phyloP scores from a whole-genome alignment of 352 stramenopile genomes.

The Elongisporangium senticosum region DNA sequence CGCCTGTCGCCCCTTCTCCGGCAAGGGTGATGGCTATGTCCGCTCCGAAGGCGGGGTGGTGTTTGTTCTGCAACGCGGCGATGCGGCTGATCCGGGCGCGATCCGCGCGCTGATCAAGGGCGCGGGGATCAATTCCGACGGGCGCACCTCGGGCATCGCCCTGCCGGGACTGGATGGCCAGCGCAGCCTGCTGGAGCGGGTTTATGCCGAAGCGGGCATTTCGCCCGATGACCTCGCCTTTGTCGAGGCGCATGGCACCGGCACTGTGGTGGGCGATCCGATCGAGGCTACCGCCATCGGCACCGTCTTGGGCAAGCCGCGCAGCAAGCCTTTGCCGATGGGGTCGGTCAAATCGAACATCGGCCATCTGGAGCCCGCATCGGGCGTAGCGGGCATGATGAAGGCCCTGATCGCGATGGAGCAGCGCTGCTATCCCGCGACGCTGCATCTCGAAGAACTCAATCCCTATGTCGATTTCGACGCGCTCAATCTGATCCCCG shows the following conservation, averaged over 20 bases:
- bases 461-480: constrained; percentile 6
- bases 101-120: constrained; percentile 4
- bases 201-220: constrained; percentile 5
- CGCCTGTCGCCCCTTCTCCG: constrained; percentile 4
- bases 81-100: constrained; percentile 4
- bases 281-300: constrained; percentile 4
- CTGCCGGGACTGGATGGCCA: constrained; percentile 4
- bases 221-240: constrained; percentile 4
- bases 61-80: constrained; percentile 5
- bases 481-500: constrained; percentile 4
- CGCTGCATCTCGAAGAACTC: constrained; percentile 5
- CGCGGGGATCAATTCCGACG: constrained; percentile 4
- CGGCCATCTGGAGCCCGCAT: constrained; percentile 4
- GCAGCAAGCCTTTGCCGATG: constrained; percentile 5
- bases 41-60: constrained; percentile 4
- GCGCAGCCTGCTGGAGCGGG: constrained; percentile 3
- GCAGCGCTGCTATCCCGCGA: constrained; percentile 4
- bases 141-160: constrained; percentile 3
- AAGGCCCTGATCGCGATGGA: constrained; percentile 5
- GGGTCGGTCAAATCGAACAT: constrained; percentile 5
- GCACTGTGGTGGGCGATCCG: constrained; percentile 4
- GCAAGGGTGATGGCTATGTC: constrained; percentile 5
- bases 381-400: constrained; percentile 4
- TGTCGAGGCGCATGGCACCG: constrained; percentile 4
- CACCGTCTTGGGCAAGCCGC: constrained; percentile 4